phyloP scores from a whole-genome alignment of 192 early-diverging fungal genomes.

The Podila clonocystis region DNA sequence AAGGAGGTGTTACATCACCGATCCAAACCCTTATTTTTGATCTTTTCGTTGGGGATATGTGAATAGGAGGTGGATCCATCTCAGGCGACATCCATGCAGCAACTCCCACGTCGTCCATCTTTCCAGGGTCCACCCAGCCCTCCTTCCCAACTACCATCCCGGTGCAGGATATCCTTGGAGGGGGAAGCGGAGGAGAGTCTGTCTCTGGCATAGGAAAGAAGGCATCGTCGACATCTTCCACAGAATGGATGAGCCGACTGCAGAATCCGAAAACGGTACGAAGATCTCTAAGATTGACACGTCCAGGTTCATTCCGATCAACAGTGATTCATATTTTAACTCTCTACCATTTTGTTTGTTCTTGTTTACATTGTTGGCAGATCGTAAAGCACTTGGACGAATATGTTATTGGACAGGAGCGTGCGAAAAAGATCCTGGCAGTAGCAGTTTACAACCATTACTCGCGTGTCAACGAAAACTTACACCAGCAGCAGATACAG shows the following conservation, averaged over 20 bases:
- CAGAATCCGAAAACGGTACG: neutral
- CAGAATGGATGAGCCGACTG: neutral
- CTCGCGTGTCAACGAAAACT: constrained; percentile 72
- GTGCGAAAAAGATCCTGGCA: constrained; percentile 79
- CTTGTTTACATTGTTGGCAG: constrained; percentile 31
- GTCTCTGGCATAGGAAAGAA: neutral
- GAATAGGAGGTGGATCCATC: neutral
- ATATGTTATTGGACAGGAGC: constrained; percentile 85
- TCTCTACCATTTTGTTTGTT: neutral
- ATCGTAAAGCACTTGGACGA: constrained; percentile 82
- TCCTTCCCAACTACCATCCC: neutral
- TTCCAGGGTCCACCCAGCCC: neutral
- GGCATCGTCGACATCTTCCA: neutral
- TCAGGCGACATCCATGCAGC: neutral
- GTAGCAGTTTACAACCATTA: constrained; percentile 90
- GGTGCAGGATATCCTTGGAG: neutral
- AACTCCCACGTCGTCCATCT: neutral
- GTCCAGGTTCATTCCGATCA: too few relatives aligned
- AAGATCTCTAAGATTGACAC: neutral
- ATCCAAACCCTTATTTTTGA: too few relatives aligned
- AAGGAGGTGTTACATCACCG: too few relatives aligned
- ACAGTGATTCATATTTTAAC: too few relatives aligned
- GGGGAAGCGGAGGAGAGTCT: neutral
- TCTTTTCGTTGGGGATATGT: neutral
- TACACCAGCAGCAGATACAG: constrained; percentile 54